Evolutionary conservation across 371 early-diverging fungal species (phyloP).

Genomic region (Mortierella sp.): DNA sequence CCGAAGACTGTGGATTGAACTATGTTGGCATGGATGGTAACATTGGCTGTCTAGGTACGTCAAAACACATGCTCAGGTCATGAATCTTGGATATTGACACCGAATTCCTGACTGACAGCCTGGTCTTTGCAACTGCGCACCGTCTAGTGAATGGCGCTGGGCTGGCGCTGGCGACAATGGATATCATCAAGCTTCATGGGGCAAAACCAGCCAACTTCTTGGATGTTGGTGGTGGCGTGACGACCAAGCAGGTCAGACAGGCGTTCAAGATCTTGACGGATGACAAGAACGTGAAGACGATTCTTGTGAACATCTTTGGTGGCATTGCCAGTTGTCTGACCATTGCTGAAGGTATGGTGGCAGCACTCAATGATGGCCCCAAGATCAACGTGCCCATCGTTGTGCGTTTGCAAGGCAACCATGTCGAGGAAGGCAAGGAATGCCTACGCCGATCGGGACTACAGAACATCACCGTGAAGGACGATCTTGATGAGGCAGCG

Average conservation of each 20-base stretch:
- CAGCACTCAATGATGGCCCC: constrained; percentile 64
- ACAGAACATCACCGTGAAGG: constrained; percentile 63
- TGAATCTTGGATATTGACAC: no score
- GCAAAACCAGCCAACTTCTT: constrained; percentile 79
- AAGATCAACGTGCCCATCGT: constrained; percentile 69
- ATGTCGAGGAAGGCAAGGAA: constrained; percentile 74
- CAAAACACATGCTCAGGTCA: background rate
- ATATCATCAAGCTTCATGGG: constrained; percentile 76
- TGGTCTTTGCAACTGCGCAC: background rate
- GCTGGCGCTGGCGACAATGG: constrained; percentile 80
- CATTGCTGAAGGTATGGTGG: constrained; percentile 79
- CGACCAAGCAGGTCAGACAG: constrained; percentile 69
- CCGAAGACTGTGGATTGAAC: constrained; percentile 71
- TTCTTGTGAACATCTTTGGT: constrained; percentile 79
- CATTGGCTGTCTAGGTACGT: constrained; percentile 69
- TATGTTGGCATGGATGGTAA: constrained; percentile 78
- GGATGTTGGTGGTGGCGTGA: constrained; percentile 77
- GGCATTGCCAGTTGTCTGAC: constrained; percentile 79
- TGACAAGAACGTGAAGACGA: constrained; percentile 72
- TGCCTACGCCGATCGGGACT: constrained; percentile 64
- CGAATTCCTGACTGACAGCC: no score
- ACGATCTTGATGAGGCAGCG: constrained; percentile 77
- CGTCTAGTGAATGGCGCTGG: constrained; percentile 75
- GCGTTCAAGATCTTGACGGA: constrained; percentile 77
- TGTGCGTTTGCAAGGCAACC: constrained; percentile 68